Conservation (phyloP, 306 rosid species). For the Neltuma alba region DNA sequence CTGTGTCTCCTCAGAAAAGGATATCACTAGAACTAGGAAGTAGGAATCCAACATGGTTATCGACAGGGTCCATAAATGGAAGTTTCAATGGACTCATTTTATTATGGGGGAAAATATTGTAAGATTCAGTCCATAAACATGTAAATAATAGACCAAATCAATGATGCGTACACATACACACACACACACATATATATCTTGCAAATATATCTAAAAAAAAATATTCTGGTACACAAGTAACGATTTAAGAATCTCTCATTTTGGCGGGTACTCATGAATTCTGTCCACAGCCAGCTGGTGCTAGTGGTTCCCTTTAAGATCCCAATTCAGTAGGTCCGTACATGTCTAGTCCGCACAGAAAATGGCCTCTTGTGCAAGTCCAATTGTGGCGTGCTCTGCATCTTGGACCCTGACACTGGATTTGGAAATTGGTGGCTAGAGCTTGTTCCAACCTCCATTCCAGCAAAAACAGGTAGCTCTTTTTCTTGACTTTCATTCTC, state of each 20-base stretch:
- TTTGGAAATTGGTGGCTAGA: conserved; percentile 28
- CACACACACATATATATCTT: background rate
- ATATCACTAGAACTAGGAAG: background rate
- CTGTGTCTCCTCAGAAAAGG: background rate
- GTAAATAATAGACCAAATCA: background rate
- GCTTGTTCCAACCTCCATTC: background rate
- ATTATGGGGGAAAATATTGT: background rate
- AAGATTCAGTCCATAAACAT: background rate
- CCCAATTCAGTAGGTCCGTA: conserved; percentile 32
- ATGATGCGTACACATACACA: background rate
- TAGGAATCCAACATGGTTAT: background rate
- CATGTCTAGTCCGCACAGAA: conserved; percentile 56
- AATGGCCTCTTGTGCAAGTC: conserved; percentile 57
- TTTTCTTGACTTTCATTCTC: conserved; percentile 39
- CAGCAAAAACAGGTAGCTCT: background rate
- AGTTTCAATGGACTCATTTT: background rate
- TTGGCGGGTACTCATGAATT: too few species aligned
- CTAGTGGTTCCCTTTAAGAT: background rate
- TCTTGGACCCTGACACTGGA: conserved; percentile 40
- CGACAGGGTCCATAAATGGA: too few species aligned
- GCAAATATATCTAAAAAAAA: background rate
- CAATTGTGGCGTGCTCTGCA: conserved; percentile 35
- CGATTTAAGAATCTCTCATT: background rate
- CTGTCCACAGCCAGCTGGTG: background rate
- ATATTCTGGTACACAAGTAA: background rate